phyloP scores from a whole-genome alignment of 2,329 filamentous ascomycete species.

The Chalaropsis ovoidea region DNA sequence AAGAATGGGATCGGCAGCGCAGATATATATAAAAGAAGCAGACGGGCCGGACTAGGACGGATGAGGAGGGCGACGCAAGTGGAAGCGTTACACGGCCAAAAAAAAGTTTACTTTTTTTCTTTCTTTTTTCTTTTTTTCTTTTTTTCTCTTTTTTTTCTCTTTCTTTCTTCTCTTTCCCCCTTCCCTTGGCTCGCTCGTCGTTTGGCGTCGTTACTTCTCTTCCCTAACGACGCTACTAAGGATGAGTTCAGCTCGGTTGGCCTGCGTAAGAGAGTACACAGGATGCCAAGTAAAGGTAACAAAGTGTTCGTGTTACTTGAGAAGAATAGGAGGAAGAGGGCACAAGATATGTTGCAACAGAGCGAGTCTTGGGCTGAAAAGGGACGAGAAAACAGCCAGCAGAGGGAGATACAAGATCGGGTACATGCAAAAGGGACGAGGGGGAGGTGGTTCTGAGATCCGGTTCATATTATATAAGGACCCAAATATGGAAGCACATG shows the following conservation, averaged over 20 bases:
- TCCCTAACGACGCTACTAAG: conserved; percentile 7
- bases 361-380: conserved; percentile 1
- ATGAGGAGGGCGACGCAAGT: not conserved
- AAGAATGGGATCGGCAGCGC: not conserved
- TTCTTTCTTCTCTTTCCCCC: not conserved
- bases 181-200: not conserved
- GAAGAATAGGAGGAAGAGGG: not conserved
- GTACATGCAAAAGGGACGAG: not conserved
- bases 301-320: conserved; percentile 3
- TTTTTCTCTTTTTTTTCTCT: not conserved
- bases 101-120: not conserved
- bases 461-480: conserved; percentile 1
- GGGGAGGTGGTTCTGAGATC: not conserved
- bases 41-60: not conserved
- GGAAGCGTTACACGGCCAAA: not conserved
- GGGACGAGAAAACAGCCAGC: not conserved
- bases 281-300: not conserved
- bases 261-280: conserved; percentile 5
- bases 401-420: not conserved
- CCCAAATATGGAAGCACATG: not conserved
- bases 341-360: not conserved
- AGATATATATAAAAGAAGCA: conserved; percentile 1
- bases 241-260: conserved; percentile 15
- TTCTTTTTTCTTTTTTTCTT: not conserved
- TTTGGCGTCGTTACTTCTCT: not conserved